phyloP scores from a whole-genome alignment of 2,329 filamentous ascomycete species.

The Pseudogymnoascus pannorum region DNA sequence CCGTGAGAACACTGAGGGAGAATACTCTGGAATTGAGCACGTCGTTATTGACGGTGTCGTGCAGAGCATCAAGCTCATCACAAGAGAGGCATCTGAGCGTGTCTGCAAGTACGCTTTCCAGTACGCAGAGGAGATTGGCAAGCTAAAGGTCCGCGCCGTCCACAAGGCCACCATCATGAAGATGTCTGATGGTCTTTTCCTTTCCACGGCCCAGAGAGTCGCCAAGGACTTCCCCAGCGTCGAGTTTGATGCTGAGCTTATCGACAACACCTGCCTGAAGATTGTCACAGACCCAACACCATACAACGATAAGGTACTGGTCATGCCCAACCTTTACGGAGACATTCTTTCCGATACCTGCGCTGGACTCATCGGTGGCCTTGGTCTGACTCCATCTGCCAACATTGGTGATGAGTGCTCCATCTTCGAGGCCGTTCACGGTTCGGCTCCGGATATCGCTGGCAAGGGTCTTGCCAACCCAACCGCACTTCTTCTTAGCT shows the following conservation, averaged over 20 bases:
- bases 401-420: conserved; percentile 99
- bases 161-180: conserved; percentile 99
- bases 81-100: conserved; percentile 85
- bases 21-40: conserved; percentile 99
- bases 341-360: conserved; percentile 99
- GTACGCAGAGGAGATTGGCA: conserved; percentile 86
- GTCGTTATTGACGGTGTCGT: conserved; percentile 96
- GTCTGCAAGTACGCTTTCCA: conserved; percentile 98
- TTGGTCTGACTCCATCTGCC: conserved; percentile 92
- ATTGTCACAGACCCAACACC: conserved; percentile 93
- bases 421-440: conserved; percentile 99
- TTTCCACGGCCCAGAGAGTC: conserved; percentile 76
- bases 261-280: conserved; percentile 99
- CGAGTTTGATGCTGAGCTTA: conserved; percentile 94
- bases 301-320: conserved; percentile 98
- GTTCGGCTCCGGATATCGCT: conserved; percentile 91
- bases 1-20: conserved; percentile 98
- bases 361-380: conserved; percentile 94
- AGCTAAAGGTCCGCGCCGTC: conserved; percentile 93
- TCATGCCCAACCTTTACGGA: conserved; percentile 97
- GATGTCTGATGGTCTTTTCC: conserved; percentile 98
- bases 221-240: conserved; percentile 93
- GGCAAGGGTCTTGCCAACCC: conserved; percentile 96
- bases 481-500: conserved; percentile 87
- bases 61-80: conserved; percentile 99